Conservation (phyloP, 495 filamentous ascomycete genomes). For the Penicillium odoratum region DNA sequence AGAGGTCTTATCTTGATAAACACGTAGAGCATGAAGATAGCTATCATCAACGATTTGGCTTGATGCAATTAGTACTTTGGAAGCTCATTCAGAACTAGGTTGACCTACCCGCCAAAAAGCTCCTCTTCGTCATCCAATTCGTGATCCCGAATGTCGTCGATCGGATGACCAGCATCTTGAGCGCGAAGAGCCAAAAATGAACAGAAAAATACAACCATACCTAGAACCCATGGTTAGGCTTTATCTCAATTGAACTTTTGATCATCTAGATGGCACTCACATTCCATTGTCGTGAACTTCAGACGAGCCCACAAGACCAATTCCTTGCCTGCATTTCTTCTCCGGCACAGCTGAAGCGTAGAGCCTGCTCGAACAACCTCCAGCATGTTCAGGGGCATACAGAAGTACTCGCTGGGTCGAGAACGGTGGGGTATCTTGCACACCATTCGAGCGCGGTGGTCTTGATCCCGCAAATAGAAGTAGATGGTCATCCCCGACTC, state of each 20-base stretch:
- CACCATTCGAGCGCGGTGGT: constrained; percentile 59
- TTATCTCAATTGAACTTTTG: not conserved
- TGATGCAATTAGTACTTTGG: constrained; percentile 11
- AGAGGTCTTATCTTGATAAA: constrained; percentile 67
- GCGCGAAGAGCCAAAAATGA: constrained; percentile 73
- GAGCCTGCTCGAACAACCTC: constrained; percentile 52
- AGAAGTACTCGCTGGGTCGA: constrained; percentile 44
- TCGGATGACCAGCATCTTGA: constrained; percentile 57
- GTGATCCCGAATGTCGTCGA: constrained; percentile 56
- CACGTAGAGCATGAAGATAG: constrained; percentile 67
- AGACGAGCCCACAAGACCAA: constrained; percentile 57
- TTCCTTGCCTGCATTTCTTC: constrained; percentile 40
- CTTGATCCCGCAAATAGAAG: constrained; percentile 55
- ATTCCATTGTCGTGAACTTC: constrained; percentile 58
- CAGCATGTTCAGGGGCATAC: constrained; percentile 52
- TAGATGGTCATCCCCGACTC: constrained; percentile 52
- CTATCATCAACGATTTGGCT: constrained; percentile 73
- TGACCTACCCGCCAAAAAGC: constrained; percentile 66
- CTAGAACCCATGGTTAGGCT: constrained; percentile 26
- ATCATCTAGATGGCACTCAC: constrained; percentile 34
- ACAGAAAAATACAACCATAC: constrained; percentile 77
- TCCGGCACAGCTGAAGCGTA: constrained; percentile 56
- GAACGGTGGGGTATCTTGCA: constrained; percentile 45
- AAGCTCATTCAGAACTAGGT: not conserved
- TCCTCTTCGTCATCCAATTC: constrained; percentile 62